These are phyloP conservation scores for Rachicladosporium sp. DNA, from an alignment of 2,329 filamentous ascomycete species.

Conservation along the genomic window DNA sequence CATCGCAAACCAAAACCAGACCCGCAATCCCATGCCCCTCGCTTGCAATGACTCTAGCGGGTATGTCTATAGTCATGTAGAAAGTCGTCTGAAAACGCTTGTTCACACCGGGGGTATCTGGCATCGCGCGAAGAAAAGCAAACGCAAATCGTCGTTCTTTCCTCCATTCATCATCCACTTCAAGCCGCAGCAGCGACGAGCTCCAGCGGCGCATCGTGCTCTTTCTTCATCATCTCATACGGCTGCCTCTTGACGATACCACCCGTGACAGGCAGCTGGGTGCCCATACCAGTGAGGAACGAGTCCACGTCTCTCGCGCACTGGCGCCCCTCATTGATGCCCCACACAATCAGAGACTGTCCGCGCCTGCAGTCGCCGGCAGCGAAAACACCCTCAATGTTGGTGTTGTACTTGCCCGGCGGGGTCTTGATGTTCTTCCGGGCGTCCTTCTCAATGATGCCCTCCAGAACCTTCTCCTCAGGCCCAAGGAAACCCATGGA, in stretches of 20 bases:
- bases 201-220: conserved; percentile 25
- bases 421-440: conserved; percentile 96
- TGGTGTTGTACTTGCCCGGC: conserved; percentile 77
- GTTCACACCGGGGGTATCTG: too few species aligned
- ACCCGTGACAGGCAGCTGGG: conserved; percentile 75
- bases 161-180: not conserved
- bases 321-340: conserved; percentile 94
- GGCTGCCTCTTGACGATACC: conserved; percentile 82
- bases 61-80: too few species aligned
- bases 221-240: conserved; percentile 49
- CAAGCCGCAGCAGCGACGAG: conserved; percentile 26
- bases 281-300: conserved; percentile 64
- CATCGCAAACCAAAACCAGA: too few species aligned
- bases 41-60: too few species aligned
- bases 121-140: too few species aligned
- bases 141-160: too few species aligned
- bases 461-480: conserved; percentile 74
- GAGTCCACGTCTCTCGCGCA: conserved; percentile 84
- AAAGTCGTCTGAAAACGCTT: too few species aligned
- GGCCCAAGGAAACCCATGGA: conserved; percentile 97
- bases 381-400: conserved; percentile 77
- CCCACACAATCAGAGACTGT: conserved; percentile 94
- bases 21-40: too few species aligned
- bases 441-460: conserved; percentile 76
- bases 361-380: conserved; percentile 91